These are phyloP conservation scores for Terfezia boudieri DNA, from an alignment of 495 filamentous ascomycete species.

Conservation along the genomic window DNA sequence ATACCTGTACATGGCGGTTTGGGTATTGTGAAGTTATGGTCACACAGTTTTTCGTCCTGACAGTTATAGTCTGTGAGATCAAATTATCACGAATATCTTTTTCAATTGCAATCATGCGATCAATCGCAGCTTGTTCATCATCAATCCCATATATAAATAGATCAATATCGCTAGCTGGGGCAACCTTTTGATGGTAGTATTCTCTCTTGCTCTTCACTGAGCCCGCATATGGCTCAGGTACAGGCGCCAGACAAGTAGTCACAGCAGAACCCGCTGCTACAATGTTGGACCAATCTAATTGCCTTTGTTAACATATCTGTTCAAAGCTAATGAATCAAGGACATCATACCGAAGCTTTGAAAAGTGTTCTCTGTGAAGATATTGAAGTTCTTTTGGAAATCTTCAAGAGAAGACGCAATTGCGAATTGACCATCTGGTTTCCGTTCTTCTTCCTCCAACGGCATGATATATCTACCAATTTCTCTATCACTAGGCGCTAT, in stretches of 20 bases:
- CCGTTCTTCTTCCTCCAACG: slow-evolving; percentile 35
- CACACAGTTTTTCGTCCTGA: slow-evolving; percentile 63
- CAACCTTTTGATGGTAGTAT: slow-evolving; percentile 59
- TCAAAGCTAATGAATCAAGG: too few species aligned
- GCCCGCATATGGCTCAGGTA: slow-evolving; percentile 37
- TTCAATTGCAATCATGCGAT: slow-evolving; percentile 68
- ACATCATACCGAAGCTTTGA: slow-evolving; percentile 13
- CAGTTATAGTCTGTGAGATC: slow-evolving; percentile 43
- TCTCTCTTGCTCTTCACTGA: slow-evolving; percentile 44
- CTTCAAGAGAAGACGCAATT: slow-evolving; percentile 36
- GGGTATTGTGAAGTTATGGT: slow-evolving; percentile 69
- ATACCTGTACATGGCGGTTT: slow-evolving; percentile 45
- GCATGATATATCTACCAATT: slow-evolving; percentile 37
- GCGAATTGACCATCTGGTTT: slow-evolving; percentile 38
- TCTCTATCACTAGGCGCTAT: background rate
- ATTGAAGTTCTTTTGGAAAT: slow-evolving; percentile 54
- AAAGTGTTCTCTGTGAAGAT: slow-evolving; percentile 49
- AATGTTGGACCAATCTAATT: slow-evolving; percentile 39
- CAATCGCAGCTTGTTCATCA: slow-evolving; percentile 43
- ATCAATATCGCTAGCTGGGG: slow-evolving; percentile 66
- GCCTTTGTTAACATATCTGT: too few species aligned
- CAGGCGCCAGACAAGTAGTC: slow-evolving; percentile 47
- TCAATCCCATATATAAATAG: slow-evolving; percentile 60
- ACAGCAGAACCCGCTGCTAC: slow-evolving; percentile 58
- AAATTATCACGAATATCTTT: slow-evolving; percentile 43